Evolutionary conservation across 2,329 filamentous ascomycete genomes (phyloP).

Genomic region (Capronia coronata): DNA sequence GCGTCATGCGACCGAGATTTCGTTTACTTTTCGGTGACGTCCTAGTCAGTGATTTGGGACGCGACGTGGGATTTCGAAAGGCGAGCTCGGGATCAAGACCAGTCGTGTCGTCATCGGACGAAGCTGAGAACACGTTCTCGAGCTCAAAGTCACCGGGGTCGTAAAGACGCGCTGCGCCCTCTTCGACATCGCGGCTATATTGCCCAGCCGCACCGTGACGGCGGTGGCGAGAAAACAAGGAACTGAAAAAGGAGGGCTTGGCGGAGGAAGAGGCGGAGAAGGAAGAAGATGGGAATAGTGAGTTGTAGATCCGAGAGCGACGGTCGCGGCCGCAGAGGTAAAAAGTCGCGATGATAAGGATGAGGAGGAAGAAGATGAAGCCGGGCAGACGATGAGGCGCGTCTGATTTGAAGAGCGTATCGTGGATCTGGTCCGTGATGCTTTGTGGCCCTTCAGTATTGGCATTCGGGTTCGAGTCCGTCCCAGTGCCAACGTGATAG

Average conservation of each 20-base stretch:
- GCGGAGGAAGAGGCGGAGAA: conserved; percentile 31
- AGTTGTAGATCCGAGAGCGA: conserved; percentile 55
- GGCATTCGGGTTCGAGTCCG: conserved; percentile 12
- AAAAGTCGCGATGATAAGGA: conserved; percentile 63
- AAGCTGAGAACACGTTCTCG: conserved; percentile 45
- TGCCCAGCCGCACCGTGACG: conserved; percentile 31
- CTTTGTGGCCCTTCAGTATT: conserved; percentile 18
- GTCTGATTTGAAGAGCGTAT: conserved; percentile 58
- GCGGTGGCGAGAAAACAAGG: conserved; percentile 34
- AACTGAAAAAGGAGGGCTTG: conserved; percentile 30
- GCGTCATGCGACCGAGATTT: conserved; percentile 29
- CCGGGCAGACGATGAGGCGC: conserved; percentile 65
- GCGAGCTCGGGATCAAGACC: conserved; percentile 11
- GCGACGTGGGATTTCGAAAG: conserved; percentile 45
- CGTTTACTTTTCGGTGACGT: conserved; percentile 58
- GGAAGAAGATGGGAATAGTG: conserved; percentile 43
- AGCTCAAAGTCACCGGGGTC: conserved; percentile 66
- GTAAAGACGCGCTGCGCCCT: conserved; percentile 46
- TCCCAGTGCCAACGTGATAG: conserved; percentile 24
- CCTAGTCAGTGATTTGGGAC: conserved; percentile 52
- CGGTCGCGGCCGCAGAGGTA: conserved; percentile 75
- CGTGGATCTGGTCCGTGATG: conserved; percentile 52
- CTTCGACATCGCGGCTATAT: conserved; percentile 68
- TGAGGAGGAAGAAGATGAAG: conserved; percentile 68
- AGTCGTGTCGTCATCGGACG: conserved; percentile 38